phyloP scores from a whole-genome alignment of 306 rosid species.

The Quercus parvula region DNA sequence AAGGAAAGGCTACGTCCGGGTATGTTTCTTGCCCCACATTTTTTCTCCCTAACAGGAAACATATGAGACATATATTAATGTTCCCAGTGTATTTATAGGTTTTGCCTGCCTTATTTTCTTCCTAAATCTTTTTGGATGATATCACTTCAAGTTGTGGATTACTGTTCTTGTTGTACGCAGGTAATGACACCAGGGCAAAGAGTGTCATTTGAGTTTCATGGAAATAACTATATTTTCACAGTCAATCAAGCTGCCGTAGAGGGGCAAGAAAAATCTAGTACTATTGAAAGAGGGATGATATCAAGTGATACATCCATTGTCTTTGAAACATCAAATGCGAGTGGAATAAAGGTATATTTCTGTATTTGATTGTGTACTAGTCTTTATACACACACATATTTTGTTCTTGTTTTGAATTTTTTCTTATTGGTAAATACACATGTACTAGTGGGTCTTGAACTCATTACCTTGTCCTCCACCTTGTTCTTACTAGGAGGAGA shows the following conservation, averaged over 20 bases:
- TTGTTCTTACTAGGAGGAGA: too few species aligned
- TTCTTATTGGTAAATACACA: not conserved
- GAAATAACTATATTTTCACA: slow-evolving; percentile 73
- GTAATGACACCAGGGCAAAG: slow-evolving; percentile 89
- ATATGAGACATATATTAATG: too few species aligned
- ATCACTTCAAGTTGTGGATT: not conserved
- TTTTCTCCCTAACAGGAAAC: too few species aligned
- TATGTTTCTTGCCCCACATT: too few species aligned
- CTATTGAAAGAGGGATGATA: slow-evolving; percentile 82
- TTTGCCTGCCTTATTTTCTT: too few species aligned
- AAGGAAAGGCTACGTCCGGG: too few species aligned
- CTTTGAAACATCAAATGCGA: slow-evolving; percentile 75
- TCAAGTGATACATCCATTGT: slow-evolving; percentile 74
- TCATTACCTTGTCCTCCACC: too few species aligned
- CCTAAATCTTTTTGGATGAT: not conserved
- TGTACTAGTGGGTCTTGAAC: too few species aligned
- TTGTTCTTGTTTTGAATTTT: not conserved
- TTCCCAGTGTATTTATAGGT: too few species aligned
- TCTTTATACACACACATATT: not conserved
- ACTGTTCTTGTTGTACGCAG: slow-evolving; percentile 38
- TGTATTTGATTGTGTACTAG: slow-evolving; percentile 4
- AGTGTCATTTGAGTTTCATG: slow-evolving; percentile 78
- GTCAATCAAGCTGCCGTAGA: slow-evolving; percentile 69
- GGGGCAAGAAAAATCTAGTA: slow-evolving; percentile 58
- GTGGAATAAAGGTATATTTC: slow-evolving; percentile 82